Evolutionary conservation across 768 basidiomycete species (phyloP), one percentile per base, ranked within the genome.

Genomic region (Termitomyces bulborhizus): DNA sequence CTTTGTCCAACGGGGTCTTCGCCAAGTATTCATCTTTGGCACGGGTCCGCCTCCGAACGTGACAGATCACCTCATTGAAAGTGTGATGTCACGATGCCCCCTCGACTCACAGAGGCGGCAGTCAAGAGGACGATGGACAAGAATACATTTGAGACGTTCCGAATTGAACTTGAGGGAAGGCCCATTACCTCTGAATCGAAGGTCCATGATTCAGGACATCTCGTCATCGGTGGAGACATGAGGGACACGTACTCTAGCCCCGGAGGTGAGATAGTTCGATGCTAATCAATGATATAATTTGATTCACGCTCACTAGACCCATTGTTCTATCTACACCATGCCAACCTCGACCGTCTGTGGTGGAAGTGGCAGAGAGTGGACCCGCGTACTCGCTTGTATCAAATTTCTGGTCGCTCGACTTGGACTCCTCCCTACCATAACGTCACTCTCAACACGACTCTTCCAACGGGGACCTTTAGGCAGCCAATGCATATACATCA

Each of bases 291-390:
- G 21, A 21, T 21, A n/a, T n/a, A 9, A 4, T 6, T 18, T 1
- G 18, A 45, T 31, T 45, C 9, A 46, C n/a, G 8, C 9, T 41
- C 2, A 15, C n/a, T 48, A 74, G 72, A 75, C 48, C 73, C 73
- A 4, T 39, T 76, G 8, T 75, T 76, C 62, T 73, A 70, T 60
- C 60, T 74, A n/a, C 73, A 72, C 51, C 50, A n/a, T n/a, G n/a
- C n/a, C n/a, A n/a, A 72, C 51, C 50, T 76, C 12, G 73, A 75
- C 49, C 66, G 73, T n/a, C 63, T 76, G 1, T 75, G 73, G 73
- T 73, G 71, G 72, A 43, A 60, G 7, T 76, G 75, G 75, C 71
- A 72, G 43, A 56, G 57, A 27, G 53, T 62, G 42, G 59, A 69
- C 69, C n/a, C n/a, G n/a, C n/a, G n/a, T n/a, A n/a, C n/a, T n/a